These are phyloP conservation scores for Lactuca sativa DNA, from an alignment of 129 eudicot genomes.

Conservation along the genomic window DNA sequence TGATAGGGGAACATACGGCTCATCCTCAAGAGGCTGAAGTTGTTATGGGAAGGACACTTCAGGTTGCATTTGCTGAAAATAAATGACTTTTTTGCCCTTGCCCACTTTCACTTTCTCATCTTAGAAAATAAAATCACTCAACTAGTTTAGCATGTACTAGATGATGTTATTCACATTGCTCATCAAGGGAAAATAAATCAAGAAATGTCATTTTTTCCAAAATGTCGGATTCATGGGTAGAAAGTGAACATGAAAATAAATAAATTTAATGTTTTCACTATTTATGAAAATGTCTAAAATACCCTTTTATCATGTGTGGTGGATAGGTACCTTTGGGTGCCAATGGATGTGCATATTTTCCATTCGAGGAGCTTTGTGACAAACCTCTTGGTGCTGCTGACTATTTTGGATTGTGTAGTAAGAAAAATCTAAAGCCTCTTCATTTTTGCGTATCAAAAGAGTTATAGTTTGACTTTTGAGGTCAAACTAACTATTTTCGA, in stretches of 20 bases:
- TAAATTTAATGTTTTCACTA: too few species aligned
- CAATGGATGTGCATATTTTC: slow-evolving; percentile 85
- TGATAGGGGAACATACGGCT: slow-evolving; percentile 54
- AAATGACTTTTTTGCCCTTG: neutral
- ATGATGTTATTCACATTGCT: neutral
- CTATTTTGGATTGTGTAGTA: slow-evolving; percentile 87
- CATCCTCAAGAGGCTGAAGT: slow-evolving; percentile 69
- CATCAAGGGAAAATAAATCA: neutral
- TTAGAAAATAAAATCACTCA: neutral
- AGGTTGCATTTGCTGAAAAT: slow-evolving; percentile 35
- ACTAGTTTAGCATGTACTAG: neutral
- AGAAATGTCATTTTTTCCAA: neutral
- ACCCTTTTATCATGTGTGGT: neutral
- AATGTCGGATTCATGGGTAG: too few species aligned
- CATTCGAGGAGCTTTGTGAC: slow-evolving; percentile 91
- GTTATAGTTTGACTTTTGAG: slow-evolving; percentile 9
- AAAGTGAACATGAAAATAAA: too few species aligned
- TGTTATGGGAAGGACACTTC: slow-evolving; percentile 87
- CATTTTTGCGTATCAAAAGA: neutral
- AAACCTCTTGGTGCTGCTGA: slow-evolving; percentile 99
- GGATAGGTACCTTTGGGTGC: slow-evolving; percentile 75
- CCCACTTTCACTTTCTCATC: too few species aligned
- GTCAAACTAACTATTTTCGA: slow-evolving; percentile 11
- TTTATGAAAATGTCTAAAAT: neutral
- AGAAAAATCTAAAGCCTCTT: slow-evolving; percentile 23